A percentile compares a stretch with the other conserved stretches of the same genome.
Conservation (phyloP, 306 rosid species). For the Vigna trinervia region DNA sequence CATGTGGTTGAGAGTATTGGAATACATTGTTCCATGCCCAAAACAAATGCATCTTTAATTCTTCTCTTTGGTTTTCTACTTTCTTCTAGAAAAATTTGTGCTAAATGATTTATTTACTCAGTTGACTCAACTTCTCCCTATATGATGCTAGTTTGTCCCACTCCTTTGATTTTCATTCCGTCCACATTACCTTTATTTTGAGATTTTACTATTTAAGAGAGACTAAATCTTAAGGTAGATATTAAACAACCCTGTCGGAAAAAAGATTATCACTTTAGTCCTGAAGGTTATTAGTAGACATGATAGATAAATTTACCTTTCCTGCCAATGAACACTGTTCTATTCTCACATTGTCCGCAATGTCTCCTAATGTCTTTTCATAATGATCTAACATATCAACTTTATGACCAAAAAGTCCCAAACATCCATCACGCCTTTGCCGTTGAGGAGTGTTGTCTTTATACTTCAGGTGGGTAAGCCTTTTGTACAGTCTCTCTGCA, state of each 20-base stretch:
- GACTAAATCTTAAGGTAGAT: neutral
- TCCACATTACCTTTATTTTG: neutral
- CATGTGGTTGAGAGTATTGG: neutral
- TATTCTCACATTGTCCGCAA: conserved; percentile 65
- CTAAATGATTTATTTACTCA: neutral
- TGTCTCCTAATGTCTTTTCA: conserved; percentile 64
- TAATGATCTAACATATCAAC: conserved; percentile 58
- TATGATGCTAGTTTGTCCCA: neutral
- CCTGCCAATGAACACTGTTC: conserved; percentile 64
- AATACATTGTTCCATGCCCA: neutral
- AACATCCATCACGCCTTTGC: conserved; percentile 59
- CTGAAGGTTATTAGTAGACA: conserved; percentile 20
- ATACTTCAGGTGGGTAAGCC: conserved; percentile 53
- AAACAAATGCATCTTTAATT: neutral
- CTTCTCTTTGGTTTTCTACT: neutral
- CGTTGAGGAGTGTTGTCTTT: conserved; percentile 48
- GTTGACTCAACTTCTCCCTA: neutral
- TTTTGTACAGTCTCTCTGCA: conserved; percentile 67
- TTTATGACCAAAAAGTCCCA: conserved; percentile 66
- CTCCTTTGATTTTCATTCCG: conserved; percentile 6
- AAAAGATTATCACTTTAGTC: conserved; percentile 16
- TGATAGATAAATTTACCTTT: conserved; percentile 56
- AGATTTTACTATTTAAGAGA: neutral
- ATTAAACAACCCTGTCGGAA: conserved; percentile 11
- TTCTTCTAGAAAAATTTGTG: neutral